Base-by-base conservation (phyloP, 345 rosid species). In the Gossypium anomalum region DNA sequence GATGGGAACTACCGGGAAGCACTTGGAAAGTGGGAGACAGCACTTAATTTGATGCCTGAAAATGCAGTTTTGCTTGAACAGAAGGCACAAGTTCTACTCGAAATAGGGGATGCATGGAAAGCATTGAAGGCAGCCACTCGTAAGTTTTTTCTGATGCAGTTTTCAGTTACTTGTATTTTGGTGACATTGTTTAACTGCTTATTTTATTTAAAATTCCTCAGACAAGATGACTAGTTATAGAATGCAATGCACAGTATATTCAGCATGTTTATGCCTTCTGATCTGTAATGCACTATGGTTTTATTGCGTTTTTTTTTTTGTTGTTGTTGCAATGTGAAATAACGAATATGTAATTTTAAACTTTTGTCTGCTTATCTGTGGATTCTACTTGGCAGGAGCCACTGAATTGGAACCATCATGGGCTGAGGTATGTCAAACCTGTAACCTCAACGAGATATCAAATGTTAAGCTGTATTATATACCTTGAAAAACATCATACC, bases 21-120 rank as follows among this genome's bases (percentile, higher is more conserved):
- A 57, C 87, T 92, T 64, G 97, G 90, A 70, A 92, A 92, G 82
- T 94, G 97, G 97, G 97, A 89, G 86, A 83, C 90, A 76, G 87
- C 97, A 76, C 89, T 92, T 68, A 92, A 78, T 77, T 77, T 94
- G 79, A 82, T 81, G 76, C 92, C 97, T 1, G 85, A 72, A 62
- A 89, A 75, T 83, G 94, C 92, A 14, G 83, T 88, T 62, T 70
- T 94, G 59, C 97, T 88, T 65, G 98, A 94, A 81, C 97, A 92
- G 53, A 94, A 94, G 86, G 94, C 98, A 29, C 98, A 94, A 78
- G 84, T 89, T 75, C 86, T 92, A 80, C 93, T 94, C 78, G 98
- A 89, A 85, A 47, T 94, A 63, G 98, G 97, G 57, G 94, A 89
- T 77, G 82, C 97, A 4, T 92, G 97, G 97, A 85, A 76, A 71